Conservation (phyloP, 1,139 yeast species). For the Hyphopichia fennica region DNA sequence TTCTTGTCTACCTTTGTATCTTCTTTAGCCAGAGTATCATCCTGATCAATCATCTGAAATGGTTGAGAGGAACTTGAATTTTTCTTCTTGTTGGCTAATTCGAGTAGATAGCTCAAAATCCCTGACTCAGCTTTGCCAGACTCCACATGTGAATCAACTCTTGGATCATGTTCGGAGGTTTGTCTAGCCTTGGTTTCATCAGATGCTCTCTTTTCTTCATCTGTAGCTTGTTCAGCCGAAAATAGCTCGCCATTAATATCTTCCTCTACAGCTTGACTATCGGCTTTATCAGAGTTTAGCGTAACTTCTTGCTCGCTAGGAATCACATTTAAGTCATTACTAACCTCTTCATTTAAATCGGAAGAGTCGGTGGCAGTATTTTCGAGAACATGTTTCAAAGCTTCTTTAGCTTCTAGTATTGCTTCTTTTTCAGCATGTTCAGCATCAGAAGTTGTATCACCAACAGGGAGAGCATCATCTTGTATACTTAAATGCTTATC, state of each 20-base stretch:
- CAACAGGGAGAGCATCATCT: too few species aligned
- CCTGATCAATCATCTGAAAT: neutral
- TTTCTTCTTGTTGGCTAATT: neutral
- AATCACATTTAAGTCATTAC: neutral
- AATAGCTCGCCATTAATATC: neutral
- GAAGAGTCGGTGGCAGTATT: neutral
- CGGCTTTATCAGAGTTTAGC: too few species aligned
- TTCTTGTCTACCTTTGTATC: neutral
- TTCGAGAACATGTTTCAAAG: neutral
- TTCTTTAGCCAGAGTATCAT: neutral
- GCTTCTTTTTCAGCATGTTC: neutral
- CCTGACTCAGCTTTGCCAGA: neutral
- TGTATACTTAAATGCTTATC: too few species aligned
- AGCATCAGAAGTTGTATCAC: neutral
- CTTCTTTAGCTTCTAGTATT: neutral
- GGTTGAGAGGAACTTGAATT: neutral
- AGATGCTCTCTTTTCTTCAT: too few species aligned
- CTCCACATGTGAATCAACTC: too few species aligned
- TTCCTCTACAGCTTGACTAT: neutral
- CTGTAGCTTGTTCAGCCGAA: neutral
- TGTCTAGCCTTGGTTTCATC: too few species aligned
- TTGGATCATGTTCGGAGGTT: too few species aligned
- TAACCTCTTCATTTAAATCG: neutral
- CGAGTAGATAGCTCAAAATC: neutral
- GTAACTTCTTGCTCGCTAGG: too few species aligned